Conservation (phyloP, 805 yeast species). For the Naumovozyma castellii region DNA sequence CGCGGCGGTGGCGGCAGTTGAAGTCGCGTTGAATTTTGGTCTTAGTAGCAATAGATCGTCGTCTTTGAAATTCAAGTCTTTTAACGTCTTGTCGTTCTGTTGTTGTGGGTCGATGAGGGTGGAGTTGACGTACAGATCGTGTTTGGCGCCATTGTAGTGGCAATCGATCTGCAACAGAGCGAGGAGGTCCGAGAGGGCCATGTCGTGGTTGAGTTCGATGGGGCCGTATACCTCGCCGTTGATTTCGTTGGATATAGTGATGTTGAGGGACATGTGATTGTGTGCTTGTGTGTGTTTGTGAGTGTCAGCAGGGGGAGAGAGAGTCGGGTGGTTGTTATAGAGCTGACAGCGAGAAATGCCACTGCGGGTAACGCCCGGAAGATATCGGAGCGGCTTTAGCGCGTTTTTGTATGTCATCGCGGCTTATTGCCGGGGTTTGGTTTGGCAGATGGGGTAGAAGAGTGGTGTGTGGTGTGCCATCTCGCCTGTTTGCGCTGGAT, state of each 20-base stretch:
- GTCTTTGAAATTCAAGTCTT: constrained; percentile 40
- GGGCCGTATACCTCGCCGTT: constrained; percentile 40
- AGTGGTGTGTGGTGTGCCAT: too few relatives aligned
- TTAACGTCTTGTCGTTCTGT: constrained; percentile 34
- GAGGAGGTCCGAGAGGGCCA: constrained; percentile 56
- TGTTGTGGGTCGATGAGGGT: constrained; percentile 27
- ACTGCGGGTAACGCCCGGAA: too few relatives aligned
- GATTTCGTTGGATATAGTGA: constrained; percentile 42
- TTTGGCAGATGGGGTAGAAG: too few relatives aligned
- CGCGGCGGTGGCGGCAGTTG: constrained; percentile 1
- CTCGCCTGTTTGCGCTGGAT: too few relatives aligned
- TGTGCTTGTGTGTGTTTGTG: too few relatives aligned
- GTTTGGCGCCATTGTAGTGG: constrained; percentile 37
- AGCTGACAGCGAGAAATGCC: too few relatives aligned
- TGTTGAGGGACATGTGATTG: constrained; percentile 16
- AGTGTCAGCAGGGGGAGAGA: too few relatives aligned
- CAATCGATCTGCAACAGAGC: constrained; percentile 70
- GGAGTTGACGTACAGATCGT: constrained; percentile 43
- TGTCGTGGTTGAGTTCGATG: constrained; percentile 56
- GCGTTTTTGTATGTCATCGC: too few relatives aligned
- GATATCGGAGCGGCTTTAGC: too few relatives aligned
- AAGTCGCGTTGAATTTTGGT: constrained; percentile 15
- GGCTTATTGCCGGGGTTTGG: too few relatives aligned
- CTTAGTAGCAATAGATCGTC: constrained; percentile 47
- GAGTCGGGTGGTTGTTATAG: too few relatives aligned